Conservation (phyloP, 2,329 filamentous ascomycete species). For the Corynespora cassiicola region DNA sequence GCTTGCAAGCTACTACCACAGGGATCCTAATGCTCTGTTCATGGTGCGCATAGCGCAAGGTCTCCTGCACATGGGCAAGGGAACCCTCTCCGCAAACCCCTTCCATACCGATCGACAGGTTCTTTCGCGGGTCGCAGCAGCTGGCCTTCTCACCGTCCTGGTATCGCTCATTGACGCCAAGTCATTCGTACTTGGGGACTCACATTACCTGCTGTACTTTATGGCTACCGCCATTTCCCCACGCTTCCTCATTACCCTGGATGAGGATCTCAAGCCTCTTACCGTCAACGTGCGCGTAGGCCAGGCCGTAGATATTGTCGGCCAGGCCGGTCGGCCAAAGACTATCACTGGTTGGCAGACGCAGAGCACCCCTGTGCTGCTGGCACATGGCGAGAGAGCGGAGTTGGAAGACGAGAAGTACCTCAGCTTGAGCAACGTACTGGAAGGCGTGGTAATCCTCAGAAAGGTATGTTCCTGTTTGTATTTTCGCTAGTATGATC, state of each 20-base stretch:
- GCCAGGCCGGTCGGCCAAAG: slow-evolving; percentile 95
- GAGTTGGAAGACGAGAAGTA: slow-evolving; percentile 99
- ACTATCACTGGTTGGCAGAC: slow-evolving; percentile 99
- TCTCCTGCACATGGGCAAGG: slow-evolving; percentile 98
- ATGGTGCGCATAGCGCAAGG: slow-evolving; percentile 99
- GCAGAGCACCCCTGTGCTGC: slow-evolving; percentile 95
- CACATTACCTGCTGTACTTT: slow-evolving; percentile 97
- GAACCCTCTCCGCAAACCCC: slow-evolving; percentile 93
- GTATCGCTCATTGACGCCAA: slow-evolving; percentile 96
- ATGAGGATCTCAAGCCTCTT: slow-evolving; percentile 91
- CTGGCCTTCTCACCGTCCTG: slow-evolving; percentile 86
- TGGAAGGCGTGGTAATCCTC: slow-evolving; percentile 95
- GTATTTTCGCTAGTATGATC: slow-evolving; percentile 1
- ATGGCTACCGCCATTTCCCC: slow-evolving; percentile 96
- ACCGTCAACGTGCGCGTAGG: slow-evolving; percentile 96
- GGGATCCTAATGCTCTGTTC: slow-evolving; percentile 94
- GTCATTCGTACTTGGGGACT: slow-evolving; percentile 74
- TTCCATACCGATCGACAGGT: slow-evolving; percentile 99
- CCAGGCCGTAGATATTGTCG: slow-evolving; percentile 97
- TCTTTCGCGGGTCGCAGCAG: slow-evolving; percentile 87
- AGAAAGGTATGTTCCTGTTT: slow-evolving; percentile 76
- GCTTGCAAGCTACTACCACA: slow-evolving; percentile 96
- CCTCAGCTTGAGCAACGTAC: slow-evolving; percentile 84
- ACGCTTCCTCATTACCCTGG: slow-evolving; percentile 92
- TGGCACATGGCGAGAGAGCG: slow-evolving; percentile 93